Base-by-base conservation (phyloP, 106 monocot genomes). In the Dendrobium officinale region DNA sequence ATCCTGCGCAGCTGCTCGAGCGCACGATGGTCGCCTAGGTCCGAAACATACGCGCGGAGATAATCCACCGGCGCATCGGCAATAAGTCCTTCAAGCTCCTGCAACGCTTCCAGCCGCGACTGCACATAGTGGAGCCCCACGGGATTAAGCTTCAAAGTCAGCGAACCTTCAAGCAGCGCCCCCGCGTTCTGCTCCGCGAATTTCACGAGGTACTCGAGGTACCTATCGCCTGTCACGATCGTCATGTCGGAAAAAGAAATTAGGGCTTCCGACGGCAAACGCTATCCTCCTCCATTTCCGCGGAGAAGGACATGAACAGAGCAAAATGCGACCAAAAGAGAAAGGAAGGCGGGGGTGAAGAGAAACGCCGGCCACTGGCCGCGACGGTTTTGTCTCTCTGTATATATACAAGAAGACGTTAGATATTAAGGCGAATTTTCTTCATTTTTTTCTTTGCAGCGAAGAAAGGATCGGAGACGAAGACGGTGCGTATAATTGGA, bases 21-120 rank as follows among this genome's bases (percentile, higher is more conserved):
- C 51, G 98, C 95, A 26, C 98, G 89, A 88, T 99, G 98, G 79
- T 99, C 98, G 8, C 98, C 98, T 37, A 99, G 90, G 79, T 99
- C 98, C 55, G 98, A 91, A 37, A 99, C 93, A 80, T 99, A 99
- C 20, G 91, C 92, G 33, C 98, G 90, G 27, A 99, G 91, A 82
- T 95, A 99, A 72, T 99, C 98, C 22, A 99, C 95, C 4, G 98
- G 98, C 29, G 98, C 95, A 9, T 78, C 82, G 54, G 89, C 83
- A 42, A 92, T 84, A 33, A 99, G 77, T 3, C 82, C 82, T 78
- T 99, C 95, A 41, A 99, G 85, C 83, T 99, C 98, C 70, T 79
- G 77, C 42, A 99, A 80, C 64, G 95, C 86, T 42, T 92, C 98
- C 27, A 99, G 89, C 22, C 98, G 92, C 42, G 95, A 91, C 24